A percentile compares a stretch with the other conserved stretches of the same genome.
Conservation (phyloP, 2,329 filamentous ascomycete species). For the Fusarium tricinctum region DNA sequence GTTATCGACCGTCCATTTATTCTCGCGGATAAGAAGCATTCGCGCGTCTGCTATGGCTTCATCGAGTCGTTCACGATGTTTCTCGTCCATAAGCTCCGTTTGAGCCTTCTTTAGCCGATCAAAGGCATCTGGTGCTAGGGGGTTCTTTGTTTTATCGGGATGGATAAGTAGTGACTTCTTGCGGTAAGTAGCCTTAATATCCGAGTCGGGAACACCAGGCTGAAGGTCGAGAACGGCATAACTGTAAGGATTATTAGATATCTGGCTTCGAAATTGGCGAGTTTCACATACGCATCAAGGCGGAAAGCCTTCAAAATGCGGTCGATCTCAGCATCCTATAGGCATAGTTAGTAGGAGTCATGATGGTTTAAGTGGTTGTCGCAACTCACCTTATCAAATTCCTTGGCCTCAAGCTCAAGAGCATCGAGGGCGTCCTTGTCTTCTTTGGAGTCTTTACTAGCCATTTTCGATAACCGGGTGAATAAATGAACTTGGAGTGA, state of each 20-base stretch:
- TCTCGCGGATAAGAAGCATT: conserved; percentile 92
- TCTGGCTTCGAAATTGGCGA: not conserved
- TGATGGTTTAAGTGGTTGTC: conserved; percentile 36
- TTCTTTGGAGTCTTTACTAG: conserved; percentile 60
- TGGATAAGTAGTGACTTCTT: conserved; percentile 99
- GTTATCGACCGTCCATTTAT: conserved; percentile 91
- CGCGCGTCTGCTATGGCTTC: conserved; percentile 97
- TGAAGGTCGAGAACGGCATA: conserved; percentile 97
- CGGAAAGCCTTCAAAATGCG: conserved; percentile 93
- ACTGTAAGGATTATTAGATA: conserved; percentile 57
- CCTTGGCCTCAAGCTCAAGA: conserved; percentile 87
- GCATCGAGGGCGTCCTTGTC: conserved; percentile 84
- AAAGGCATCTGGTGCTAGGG: conserved; percentile 92
- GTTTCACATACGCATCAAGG: conserved; percentile 67
- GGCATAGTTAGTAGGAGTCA: conserved; percentile 36
- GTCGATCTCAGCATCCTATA: conserved; percentile 92
- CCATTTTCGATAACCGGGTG: conserved; percentile 51
- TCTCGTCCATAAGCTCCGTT: conserved; percentile 91
- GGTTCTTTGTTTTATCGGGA: conserved; percentile 96
- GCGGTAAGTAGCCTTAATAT: conserved; percentile 95
- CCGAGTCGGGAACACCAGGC: conserved; percentile 92
- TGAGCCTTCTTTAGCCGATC: conserved; percentile 97
- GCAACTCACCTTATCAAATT: conserved; percentile 83
- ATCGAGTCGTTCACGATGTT: conserved; percentile 86
- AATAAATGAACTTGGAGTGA: not conserved